Percentiles rank a stretch among this genome's conserved stretches.
phyloP scores from a whole-genome alignment of 352 stramenopile species.

The Phytopythium helicoides region DNA sequence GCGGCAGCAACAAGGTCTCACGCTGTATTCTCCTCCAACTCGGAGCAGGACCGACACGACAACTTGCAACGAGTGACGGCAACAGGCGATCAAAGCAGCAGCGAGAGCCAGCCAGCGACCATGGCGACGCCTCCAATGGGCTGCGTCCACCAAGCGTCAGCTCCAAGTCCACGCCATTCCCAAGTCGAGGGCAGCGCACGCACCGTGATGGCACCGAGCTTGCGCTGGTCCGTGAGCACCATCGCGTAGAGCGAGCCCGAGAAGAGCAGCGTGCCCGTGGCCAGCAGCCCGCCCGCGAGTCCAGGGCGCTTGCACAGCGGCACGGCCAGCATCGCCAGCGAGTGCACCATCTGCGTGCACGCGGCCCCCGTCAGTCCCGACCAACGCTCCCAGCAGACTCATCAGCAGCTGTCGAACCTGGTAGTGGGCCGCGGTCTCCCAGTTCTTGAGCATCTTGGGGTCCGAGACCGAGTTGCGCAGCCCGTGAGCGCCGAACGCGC shows the following conservation, averaged over 20 bases:
- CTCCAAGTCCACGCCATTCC: background rate
- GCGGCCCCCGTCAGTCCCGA: too few relatives aligned
- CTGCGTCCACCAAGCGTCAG: slow-evolving; percentile 18
- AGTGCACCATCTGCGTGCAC: slow-evolving; percentile 76
- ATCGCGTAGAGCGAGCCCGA: slow-evolving; percentile 79
- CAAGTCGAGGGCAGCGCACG: slow-evolving; percentile 6
- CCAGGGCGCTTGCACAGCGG: slow-evolving; percentile 60
- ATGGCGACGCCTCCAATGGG: slow-evolving; percentile 66
- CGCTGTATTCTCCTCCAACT: too few relatives aligned
- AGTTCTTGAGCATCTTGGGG: slow-evolving; percentile 81
- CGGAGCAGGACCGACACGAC: background rate
- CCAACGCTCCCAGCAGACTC: too few relatives aligned
- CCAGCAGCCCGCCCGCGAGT: slow-evolving; percentile 54
- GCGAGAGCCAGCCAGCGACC: slow-evolving; percentile 67
- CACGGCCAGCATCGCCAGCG: slow-evolving; percentile 62
- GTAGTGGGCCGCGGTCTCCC: slow-evolving; percentile 80
- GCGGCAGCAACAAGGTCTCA: too few relatives aligned
- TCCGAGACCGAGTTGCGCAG: slow-evolving; percentile 68
- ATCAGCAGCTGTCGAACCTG: too few relatives aligned
- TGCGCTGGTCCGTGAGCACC: slow-evolving; percentile 69
- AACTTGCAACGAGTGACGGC: background rate
- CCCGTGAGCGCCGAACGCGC: slow-evolving; percentile 75
- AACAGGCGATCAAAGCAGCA: slow-evolving; percentile 73
- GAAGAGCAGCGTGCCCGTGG: slow-evolving; percentile 68
- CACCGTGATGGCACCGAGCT: slow-evolving; percentile 78